Conservation (phyloP, 2,329 filamentous ascomycete species). For the Monosporascus sp. region DNA sequence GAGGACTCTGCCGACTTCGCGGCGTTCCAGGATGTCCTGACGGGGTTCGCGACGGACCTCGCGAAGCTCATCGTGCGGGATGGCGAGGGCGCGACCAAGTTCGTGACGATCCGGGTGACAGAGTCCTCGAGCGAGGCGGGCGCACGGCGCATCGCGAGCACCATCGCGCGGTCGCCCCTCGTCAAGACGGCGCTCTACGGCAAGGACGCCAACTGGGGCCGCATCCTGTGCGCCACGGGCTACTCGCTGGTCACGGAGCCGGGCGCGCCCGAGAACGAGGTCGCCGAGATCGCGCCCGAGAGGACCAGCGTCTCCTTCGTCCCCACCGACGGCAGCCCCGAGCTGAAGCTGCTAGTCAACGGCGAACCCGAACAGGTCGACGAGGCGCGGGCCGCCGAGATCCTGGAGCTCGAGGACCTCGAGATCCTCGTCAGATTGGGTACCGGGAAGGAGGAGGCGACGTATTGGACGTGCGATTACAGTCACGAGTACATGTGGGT, state of each 20-base stretch:
- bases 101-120: constrained; percentile 83
- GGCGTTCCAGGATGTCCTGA: constrained; percentile 67
- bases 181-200: constrained; percentile 98
- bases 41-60: constrained; percentile 73
- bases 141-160: constrained; percentile 74
- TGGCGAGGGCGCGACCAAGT: constrained; percentile 96
- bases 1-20: constrained; percentile 56
- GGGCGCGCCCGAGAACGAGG: constrained; percentile 50
- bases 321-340: constrained; percentile 68
- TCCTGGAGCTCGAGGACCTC: constrained; percentile 70
- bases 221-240: constrained; percentile 89
- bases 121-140: constrained; percentile 65
- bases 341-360: constrained; percentile 70
- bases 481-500: constrained; percentile 68
- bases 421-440: constrained; percentile 73
- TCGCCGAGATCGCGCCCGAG: constrained; percentile 57
- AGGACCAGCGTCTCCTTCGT: constrained; percentile 75
- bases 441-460: constrained; percentile 61
- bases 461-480: constrained; percentile 83
- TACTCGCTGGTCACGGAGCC: constrained; percentile 64
- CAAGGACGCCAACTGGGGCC: constrained; percentile 97
- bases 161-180: constrained; percentile 84
- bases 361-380: constrained; percentile 78
- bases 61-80: constrained; percentile 93
- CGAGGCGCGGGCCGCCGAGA: constrained; percentile 70